These are phyloP conservation scores for Colletotrichum sp. DNA, from an alignment of 2,329 filamentous ascomycete genomes.

Conservation along the genomic window DNA sequence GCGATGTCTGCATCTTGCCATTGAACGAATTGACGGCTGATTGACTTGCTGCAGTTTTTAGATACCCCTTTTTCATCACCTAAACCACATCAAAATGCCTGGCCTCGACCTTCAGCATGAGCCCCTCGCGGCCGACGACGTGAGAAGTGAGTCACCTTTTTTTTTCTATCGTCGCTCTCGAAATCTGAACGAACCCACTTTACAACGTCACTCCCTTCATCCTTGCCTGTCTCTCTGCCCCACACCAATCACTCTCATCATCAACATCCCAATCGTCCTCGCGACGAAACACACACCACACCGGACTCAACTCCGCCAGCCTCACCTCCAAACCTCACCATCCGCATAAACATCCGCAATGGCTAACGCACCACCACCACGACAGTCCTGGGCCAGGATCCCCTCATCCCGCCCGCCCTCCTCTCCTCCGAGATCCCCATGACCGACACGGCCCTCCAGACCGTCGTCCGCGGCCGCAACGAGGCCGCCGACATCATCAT, in stretches of 20 bases:
- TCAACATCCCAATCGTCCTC: not conserved
- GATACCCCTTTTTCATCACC: not conserved
- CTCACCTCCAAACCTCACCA: not conserved
- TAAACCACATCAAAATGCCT: constrained; percentile 38
- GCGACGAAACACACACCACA: not conserved
- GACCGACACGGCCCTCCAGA: constrained; percentile 64
- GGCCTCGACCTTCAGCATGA: constrained; percentile 39
- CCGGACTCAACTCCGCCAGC: not conserved
- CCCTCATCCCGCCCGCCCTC: constrained; percentile 86
- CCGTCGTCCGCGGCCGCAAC: constrained; percentile 73
- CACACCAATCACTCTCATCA: not conserved
- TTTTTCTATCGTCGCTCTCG: not conserved
- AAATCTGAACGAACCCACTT: not conserved
- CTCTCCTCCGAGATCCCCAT: constrained; percentile 86
- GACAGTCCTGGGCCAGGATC: constrained; percentile 90
- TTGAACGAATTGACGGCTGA: not conserved
- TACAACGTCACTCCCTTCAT: not conserved
- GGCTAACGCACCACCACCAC: constrained; percentile 23
- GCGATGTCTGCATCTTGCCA: not conserved
- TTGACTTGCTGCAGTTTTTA: not conserved
- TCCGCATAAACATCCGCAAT: constrained; percentile 15
- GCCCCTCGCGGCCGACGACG: constrained; percentile 50
- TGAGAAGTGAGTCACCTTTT: constrained; percentile 38
- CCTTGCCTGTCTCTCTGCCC: not conserved
- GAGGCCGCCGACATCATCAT: constrained; percentile 78